Evolutionary conservation across 306 rosid species (phyloP).

Genomic region (Cucumis hystrix): DNA sequence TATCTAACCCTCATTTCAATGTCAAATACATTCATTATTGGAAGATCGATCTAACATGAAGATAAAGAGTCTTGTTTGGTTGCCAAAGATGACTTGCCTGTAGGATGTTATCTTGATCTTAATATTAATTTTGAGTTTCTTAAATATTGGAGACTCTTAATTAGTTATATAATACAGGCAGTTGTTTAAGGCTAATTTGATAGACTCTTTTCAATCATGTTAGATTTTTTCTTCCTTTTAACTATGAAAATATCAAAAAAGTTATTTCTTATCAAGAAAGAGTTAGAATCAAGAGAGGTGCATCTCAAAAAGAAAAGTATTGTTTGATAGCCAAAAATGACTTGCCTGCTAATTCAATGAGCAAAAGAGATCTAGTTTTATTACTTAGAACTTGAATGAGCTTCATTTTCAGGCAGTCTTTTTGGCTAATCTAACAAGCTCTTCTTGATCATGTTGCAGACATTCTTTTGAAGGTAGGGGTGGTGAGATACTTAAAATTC

Average conservation of each 20-base stretch:
- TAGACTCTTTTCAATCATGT: conserved; percentile 10
- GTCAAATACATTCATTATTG: background rate
- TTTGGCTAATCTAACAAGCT: background rate
- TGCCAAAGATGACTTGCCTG: background rate
- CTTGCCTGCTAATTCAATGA: background rate
- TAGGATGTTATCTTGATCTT: background rate
- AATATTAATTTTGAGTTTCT: background rate
- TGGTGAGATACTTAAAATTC: no score
- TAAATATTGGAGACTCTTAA: background rate
- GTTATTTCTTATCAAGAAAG: background rate
- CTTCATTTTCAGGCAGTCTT: background rate
- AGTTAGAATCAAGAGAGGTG: background rate
- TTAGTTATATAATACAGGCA: conserved; percentile 2
- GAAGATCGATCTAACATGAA: background rate
- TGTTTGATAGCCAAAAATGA: conserved; percentile 3
- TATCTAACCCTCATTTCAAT: background rate
- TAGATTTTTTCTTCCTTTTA: conserved; percentile 10
- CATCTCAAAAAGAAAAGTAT: background rate
- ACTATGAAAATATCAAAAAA: background rate
- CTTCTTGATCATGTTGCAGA: background rate
- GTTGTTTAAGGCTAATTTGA: conserved; percentile 14
- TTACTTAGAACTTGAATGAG: background rate
- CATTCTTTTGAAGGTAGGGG: background rate
- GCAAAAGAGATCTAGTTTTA: background rate
- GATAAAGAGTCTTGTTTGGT: background rate